phyloP scores from a whole-genome alignment of 805 yeast genomes.

The Pichia cabralensis region DNA sequence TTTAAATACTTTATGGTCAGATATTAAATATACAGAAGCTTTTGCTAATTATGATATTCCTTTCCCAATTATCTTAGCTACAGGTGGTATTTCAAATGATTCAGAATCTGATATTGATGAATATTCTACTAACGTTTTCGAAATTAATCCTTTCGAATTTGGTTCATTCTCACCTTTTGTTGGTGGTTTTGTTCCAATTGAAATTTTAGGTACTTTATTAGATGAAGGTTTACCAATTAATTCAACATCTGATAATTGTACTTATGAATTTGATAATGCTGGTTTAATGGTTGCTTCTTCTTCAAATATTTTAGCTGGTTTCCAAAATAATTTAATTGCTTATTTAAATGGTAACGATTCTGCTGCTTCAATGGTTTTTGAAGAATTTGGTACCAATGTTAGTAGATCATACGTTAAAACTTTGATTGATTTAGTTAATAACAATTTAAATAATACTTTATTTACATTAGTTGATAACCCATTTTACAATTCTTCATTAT shows the following conservation, averaged over 20 bases:
- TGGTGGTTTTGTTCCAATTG: conserved; percentile 50
- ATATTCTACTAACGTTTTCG: conserved; percentile 49
- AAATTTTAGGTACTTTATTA: conserved; percentile 57
- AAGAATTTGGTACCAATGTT: conserved; percentile 14
- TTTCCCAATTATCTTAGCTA: conserved; percentile 53
- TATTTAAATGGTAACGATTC: conserved; percentile 9
- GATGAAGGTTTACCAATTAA: conserved; percentile 45
- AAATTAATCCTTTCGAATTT: conserved; percentile 55
- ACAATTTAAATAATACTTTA: conserved; percentile 35
- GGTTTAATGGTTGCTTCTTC: conserved; percentile 75
- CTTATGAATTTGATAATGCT: conserved; percentile 61
- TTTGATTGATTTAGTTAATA: conserved; percentile 28
- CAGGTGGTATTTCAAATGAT: conserved; percentile 40
- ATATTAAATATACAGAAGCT: conserved; percentile 44
- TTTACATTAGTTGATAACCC: conserved; percentile 36
- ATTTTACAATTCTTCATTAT: conserved; percentile 26
- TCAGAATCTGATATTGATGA: conserved; percentile 40
- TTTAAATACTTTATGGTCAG: conserved; percentile 45
- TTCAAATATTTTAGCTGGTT: conserved; percentile 46
- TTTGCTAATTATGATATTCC: conserved; percentile 56
- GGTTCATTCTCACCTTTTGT: conserved; percentile 80
- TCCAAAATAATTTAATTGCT: conserved; percentile 8
- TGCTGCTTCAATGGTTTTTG: conserved; percentile 2
- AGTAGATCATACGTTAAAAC: conserved; percentile 9
- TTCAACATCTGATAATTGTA: conserved; percentile 36